Conservation (phyloP, 192 early-diverging fungal genomes). For the Coemansia javaensis region DNA sequence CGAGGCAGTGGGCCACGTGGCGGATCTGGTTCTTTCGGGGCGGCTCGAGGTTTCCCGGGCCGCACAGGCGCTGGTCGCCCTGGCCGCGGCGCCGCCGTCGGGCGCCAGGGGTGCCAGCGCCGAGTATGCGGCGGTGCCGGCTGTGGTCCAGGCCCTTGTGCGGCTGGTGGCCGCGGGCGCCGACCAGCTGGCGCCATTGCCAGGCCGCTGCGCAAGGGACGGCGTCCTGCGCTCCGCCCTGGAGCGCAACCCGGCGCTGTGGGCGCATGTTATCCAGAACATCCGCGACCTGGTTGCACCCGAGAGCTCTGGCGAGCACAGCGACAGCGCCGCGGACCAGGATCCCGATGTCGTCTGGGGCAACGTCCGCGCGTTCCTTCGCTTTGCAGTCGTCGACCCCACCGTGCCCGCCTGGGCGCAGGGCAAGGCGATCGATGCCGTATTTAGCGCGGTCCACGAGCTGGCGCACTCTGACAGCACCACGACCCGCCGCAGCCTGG, state of each 20-base stretch:
- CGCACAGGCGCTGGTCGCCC: constrained; percentile 6
- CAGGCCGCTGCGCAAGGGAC: constrained; percentile 5
- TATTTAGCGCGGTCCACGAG: constrained; percentile 11
- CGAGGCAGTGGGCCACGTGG: constrained; percentile 3
- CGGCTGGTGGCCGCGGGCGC: constrained; percentile 14
- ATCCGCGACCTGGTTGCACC: background rate
- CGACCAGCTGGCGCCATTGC: constrained; percentile 1
- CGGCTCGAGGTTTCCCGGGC: constrained; percentile 9
- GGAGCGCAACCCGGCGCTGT: constrained; percentile 17
- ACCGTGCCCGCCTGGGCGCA: constrained; percentile 33
- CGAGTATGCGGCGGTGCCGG: constrained; percentile 3
- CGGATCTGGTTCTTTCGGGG: constrained; percentile 9
- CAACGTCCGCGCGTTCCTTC: constrained; percentile 3
- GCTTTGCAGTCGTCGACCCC: constrained; percentile 13
- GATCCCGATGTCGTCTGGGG: background rate
- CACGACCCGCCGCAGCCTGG: background rate
- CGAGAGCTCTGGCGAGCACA: background rate
- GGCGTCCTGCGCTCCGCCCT: constrained; percentile 14
- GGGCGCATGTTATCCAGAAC: constrained; percentile 4
- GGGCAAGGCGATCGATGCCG: constrained; percentile 1
- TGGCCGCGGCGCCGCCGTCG: constrained; percentile 12
- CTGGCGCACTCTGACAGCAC: no score
- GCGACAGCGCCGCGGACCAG: background rate
- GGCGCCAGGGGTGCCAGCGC: background rate
- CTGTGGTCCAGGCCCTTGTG: constrained; percentile 8